Evolutionary conservation across 108 stramenopile genomes (phyloP).

Genomic region (Poteriospumella lacustris): DNA sequence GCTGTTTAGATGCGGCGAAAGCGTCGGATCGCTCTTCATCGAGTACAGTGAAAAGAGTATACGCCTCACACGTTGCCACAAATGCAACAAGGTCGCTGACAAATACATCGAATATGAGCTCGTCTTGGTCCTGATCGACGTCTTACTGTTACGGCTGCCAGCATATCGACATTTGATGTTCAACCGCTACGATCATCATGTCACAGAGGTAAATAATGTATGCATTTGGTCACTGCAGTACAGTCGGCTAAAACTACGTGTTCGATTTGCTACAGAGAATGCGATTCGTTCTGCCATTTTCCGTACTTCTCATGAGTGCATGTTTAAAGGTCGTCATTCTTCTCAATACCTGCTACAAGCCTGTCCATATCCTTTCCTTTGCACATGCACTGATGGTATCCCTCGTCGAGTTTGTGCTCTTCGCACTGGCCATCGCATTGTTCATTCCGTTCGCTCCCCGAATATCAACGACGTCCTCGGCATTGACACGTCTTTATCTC

Average conservation of each 20-base stretch:
- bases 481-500: background rate
- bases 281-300: no score
- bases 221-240: no score
- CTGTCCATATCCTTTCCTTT: no score
- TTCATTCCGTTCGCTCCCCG: no score
- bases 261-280: no score
- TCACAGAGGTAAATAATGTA: background rate
- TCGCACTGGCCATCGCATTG: no score
- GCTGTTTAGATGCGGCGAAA: background rate
- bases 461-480: background rate
- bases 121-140: constrained; percentile 10
- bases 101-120: constrained; percentile 29
- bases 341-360: no score
- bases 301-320: no score
- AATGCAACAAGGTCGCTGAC: constrained; percentile 15
- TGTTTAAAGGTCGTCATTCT: no score
- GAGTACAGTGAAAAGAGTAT: constrained; percentile 17
- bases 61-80: background rate
- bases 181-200: background rate
- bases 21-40: constrained; percentile 1
- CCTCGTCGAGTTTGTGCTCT: no score
- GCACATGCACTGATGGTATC: no score
- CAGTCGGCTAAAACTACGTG: no score
- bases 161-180: constrained; percentile 23
- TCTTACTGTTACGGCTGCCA: background rate